These are phyloP conservation scores for Areca catechu DNA, from an alignment of 176 grass and related monocot genomes.

Conservation along the genomic window DNA sequence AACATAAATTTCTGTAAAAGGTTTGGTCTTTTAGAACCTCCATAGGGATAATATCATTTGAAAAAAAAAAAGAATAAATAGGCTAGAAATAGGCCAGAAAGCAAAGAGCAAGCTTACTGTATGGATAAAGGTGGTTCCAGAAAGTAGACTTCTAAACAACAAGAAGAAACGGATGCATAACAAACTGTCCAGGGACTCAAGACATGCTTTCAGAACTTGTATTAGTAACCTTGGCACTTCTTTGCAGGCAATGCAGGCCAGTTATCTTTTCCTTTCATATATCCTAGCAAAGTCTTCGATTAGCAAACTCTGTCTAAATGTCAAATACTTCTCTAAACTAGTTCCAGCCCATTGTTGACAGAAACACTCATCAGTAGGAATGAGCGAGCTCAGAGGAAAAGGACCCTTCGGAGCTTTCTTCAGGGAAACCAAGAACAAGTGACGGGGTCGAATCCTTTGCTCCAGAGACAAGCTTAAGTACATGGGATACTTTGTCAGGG, in stretches of 20 bases:
- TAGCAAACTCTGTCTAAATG: slow-evolving; percentile 70
- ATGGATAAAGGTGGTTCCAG: no score
- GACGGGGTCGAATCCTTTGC: slow-evolving; percentile 86
- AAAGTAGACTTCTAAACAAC: no score
- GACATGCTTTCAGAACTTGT: not conserved
- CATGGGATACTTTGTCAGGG: slow-evolving; percentile 88
- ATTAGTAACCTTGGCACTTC: not conserved
- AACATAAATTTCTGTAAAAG: no score
- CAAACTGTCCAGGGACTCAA: not conserved
- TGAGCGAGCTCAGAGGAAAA: slow-evolving; percentile 89
- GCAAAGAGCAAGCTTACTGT: no score
- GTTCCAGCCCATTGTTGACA: slow-evolving; percentile 89
- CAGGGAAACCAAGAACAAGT: slow-evolving; percentile 77
- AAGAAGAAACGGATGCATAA: not conserved
- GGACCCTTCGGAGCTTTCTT: slow-evolving; percentile 90
- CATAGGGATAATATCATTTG: no score
- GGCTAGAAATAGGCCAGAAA: no score
- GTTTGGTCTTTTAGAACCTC: no score
- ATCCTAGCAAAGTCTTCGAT: slow-evolving; percentile 44
- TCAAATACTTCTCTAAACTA: slow-evolving; percentile 74
- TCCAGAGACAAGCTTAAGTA: slow-evolving; percentile 92
- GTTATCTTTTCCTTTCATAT: slow-evolving; percentile 36
- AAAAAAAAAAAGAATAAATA: no score
- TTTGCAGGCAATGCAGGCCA: slow-evolving; percentile 9
- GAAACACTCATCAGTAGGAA: slow-evolving; percentile 79